Base-by-base conservation (phyloP, 169 alveolate species). In the Cryptosporidium canis region DNA sequence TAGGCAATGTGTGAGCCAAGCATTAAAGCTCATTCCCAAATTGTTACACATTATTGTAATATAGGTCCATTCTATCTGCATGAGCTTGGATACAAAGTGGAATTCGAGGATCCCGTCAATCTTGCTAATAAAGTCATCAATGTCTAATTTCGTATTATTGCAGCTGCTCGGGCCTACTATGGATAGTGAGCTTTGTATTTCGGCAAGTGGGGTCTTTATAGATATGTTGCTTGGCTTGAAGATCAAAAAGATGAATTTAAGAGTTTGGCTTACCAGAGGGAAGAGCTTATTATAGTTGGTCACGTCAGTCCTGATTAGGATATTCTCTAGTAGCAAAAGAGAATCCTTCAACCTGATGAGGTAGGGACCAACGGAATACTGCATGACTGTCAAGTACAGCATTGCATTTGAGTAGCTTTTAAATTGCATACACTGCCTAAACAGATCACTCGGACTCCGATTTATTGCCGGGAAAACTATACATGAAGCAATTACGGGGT, bases 401-500 rank as follows among this genome's bases (percentile, higher is more conserved):
- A 45, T 39, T 35, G 87, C 71, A 33, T 39, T 58, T 16, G 47
- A 14, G 37, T 21, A 77, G 27, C 43, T 48, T 77, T 77, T 55
- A 7, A 18, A 58, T 9, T 24, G 16, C 11, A 77, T 35, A 58
- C 77, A 77, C 21, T n/a, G 21, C 16, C 7, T 39, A 43, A 58
- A 77, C n/a, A 55, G 45, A 27, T 77, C 61, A 11, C 29, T 39
- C 6, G 87, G 87, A 27, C 18, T 77, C 9, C 12, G 55, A 21
- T 41, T 14, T 18, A 77, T 41, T 21, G 39, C 21, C 41, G 87
- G 87, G 61, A 77, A 77, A 41, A 77, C 24, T 12, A 77, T 61
- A 37, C 77, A 77, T 39, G 87, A 77, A 37, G 71, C 68, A 77
- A 77, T 61, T 9, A 77, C 21, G 6, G 87, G 61, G 45, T 77